These are phyloP conservation scores for Wickerhamiella dianesei DNA, from an alignment of 805 yeast species.

Conservation along the genomic window DNA sequence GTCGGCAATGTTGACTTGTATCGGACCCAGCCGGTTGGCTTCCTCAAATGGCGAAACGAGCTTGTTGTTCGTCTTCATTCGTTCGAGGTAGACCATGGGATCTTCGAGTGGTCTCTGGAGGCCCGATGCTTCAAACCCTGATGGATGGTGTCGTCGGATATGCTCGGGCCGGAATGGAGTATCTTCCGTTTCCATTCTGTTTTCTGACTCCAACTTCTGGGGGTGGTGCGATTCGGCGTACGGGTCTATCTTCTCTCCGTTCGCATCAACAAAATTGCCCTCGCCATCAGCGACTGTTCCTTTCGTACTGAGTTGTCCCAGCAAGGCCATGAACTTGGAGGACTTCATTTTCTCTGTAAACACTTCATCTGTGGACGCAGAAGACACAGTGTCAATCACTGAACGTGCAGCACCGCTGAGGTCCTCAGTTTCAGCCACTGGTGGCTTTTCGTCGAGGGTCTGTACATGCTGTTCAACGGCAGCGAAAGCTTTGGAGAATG, in stretches of 20 bases:
- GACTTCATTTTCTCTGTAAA: conserved; percentile 13
- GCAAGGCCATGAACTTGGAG: conserved; percentile 16
- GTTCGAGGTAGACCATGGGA: conserved; percentile 16
- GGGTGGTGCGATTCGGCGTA: conserved; percentile 1
- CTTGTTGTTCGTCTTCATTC: conserved; percentile 7
- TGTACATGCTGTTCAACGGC: conserved; percentile 6
- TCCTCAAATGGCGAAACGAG: conserved; percentile 12
- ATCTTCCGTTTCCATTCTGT: neutral
- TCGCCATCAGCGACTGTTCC: conserved; percentile 9
- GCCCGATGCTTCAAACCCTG: neutral
- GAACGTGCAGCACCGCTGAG: conserved; percentile 13
- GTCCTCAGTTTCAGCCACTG: conserved; percentile 7
- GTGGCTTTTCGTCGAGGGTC: neutral
- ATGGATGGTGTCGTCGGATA: neutral
- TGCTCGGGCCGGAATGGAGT: neutral
- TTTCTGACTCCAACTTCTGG: conserved; percentile 1
- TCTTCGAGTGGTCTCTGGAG: conserved; percentile 14
- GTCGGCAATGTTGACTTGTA: conserved; percentile 6
- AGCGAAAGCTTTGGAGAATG: neutral
- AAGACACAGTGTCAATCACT: conserved; percentile 10
- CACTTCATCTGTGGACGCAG: conserved; percentile 7
- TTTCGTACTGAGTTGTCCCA: conserved; percentile 11
- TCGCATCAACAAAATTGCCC: conserved; percentile 6
- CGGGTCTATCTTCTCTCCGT: conserved; percentile 3
- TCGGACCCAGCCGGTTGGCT: conserved; percentile 11